Evolutionary conservation across 805 yeast genomes (phyloP), one percentile per base, ranked within the genome.

Genomic region (Pichia nakasei): DNA sequence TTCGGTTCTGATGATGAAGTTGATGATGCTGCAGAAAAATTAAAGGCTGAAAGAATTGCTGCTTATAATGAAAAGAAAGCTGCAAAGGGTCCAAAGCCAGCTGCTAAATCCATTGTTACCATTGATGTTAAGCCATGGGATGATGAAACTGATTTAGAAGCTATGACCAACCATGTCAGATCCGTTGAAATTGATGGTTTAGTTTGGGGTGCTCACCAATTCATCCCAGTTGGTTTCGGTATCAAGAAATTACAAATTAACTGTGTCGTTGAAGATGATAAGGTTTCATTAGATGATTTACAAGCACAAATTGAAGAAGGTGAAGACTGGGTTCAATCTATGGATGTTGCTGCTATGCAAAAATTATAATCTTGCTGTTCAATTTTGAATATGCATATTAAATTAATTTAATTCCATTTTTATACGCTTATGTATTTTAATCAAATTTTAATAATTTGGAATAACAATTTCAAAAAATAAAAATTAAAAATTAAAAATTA

Each of bases 71-170:
- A 94, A 64, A 88, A 84, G 82, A 93, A 93, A 83, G 96, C 96
- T 57, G 82, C 91, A 58, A 85, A 85, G 76, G 94, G 94, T 67
- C 87, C 97, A 63, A 88, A 88, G 80, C 88, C 97, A 63, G 96
- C 96, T 71, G 97, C 98, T 66, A 93, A 93, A 79, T 86, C 97
- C 51, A 74, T 88, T 58, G 96, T 93, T 64, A 91, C 99, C 64
- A 66, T 93, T 61, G 98, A 93, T 61, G 95, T 93, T 61, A 93
- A 93, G 82, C 97, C 97, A 75, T 93, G 99, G 99, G 98, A 93
- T 72, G 98, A 93, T 65, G 97, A 93, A 79, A 93, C 99, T 59
- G 82, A 91, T 67, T 77, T 93, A 67, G 95, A 93, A 52, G 82
- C 82, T 70, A 66, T 93, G 73, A 70, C 86, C 58, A 89, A 83